These are phyloP conservation scores for Yarrowia osloensis DNA, from an alignment of 805 yeast species.

Conservation along the genomic window DNA sequence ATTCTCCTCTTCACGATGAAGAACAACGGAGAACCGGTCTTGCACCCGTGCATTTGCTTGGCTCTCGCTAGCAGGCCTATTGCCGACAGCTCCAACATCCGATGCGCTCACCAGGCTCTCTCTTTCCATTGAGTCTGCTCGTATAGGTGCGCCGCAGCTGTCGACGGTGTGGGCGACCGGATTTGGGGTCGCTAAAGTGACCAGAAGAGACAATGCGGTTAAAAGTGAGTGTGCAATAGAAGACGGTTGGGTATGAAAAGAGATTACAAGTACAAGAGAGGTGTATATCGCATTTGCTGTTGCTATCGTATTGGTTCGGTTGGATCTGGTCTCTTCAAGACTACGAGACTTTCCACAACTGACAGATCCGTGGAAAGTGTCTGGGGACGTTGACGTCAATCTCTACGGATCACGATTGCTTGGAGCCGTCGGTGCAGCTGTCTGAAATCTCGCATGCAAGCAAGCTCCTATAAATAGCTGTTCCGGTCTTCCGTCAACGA, in stretches of 20 bases:
- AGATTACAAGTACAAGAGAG: too few relatives aligned
- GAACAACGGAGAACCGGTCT: neutral
- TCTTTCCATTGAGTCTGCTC: neutral
- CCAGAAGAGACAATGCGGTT: too few relatives aligned
- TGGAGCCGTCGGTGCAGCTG: too few relatives aligned
- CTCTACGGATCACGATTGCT: too few relatives aligned
- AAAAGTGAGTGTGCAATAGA: too few relatives aligned
- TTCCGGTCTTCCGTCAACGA: conserved; percentile 11
- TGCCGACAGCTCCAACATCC: neutral
- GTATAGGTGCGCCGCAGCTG: neutral
- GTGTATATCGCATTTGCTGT: too few relatives aligned
- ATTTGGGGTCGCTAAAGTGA: neutral
- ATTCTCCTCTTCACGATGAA: neutral
- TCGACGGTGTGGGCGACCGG: neutral
- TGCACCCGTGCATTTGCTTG: neutral
- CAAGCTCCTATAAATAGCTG: neutral
- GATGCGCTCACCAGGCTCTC: neutral
- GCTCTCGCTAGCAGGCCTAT: neutral
- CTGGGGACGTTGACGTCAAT: too few relatives aligned
- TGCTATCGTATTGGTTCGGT: too few relatives aligned
- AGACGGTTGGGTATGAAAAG: too few relatives aligned
- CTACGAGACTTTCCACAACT: too few relatives aligned
- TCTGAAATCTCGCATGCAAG: neutral
- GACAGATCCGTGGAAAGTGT: neutral
- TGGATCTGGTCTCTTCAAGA: too few relatives aligned